Base-by-base conservation (phyloP, 2,329 filamentous ascomycete species). In the Cladobotryum mycophilum region DNA sequence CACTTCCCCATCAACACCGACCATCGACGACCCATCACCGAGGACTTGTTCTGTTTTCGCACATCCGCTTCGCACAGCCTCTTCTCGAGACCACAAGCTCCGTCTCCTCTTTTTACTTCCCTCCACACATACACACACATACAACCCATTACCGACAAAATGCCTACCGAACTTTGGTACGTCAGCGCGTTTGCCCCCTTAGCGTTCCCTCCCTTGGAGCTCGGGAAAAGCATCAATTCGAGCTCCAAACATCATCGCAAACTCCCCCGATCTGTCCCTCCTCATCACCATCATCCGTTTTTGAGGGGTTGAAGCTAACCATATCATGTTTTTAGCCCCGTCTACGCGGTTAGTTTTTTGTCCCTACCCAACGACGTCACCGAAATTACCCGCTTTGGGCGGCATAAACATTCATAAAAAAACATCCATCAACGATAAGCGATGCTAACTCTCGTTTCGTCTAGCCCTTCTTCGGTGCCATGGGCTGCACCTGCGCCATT, bases 401-500 rank as follows among this genome's bases (percentile, higher is more conserved):
- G 17, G 25, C 9, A 30, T 30, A 30, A 30, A 30, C 25, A 30
- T 30, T 30, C 41, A 15, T n/a, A 36, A 30, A 8, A 17, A 15
- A 36, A 12, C 14, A n/a, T 3, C 14, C 43, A 13, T 44, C 37
- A n/a, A n/a, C 33, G 22, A 38, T 17, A 41, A 18, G 17, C 33
- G 20, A 45, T 45, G 45, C 52, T 54, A 48, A 54, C 36, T 4
- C 22, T 2, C 20, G 5, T 40, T 7, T 5, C 14, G 11, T 8
- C 25, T 49, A 71, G 69, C 67, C 69, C 60, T 70, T 72, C 59
- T 71, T 73, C 55, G 69, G 70, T 36, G 69, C 69, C 41, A 62
- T 73, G 54, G 70, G 70, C 47, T 71, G 69, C 57, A 59, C 64
- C 30, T 65, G 65, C 38, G 69, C 76, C 62, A 78, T 79, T 53